Evolutionary conservation across 2,329 filamentous ascomycete species (phyloP), one percentile per base, ranked within the genome.

Genomic region (Fusarium tjaetaba): DNA sequence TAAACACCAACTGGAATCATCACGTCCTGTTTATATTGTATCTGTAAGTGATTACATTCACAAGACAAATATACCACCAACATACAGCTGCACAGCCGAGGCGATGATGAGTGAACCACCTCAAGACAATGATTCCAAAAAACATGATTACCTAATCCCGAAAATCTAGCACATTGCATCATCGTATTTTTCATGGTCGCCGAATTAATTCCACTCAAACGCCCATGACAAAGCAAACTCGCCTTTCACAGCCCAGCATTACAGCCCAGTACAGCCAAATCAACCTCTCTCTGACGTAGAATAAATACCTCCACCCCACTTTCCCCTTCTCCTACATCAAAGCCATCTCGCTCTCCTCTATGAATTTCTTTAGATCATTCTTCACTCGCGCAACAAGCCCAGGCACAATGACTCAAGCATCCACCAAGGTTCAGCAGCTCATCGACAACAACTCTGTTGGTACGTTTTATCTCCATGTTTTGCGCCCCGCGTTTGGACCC

Each of bases 401-500:
- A 77, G 87, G 89, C 85, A 89, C 85, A 79, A 97, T 97, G 93
- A 91, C 94, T 80, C 90, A 93, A 81, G 93, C 94, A 80, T 94
- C 93, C 85, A 88, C 89, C 73, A 97, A 97, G 85, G 94, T 93
- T 71, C 91, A 97, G 84, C 84, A 87, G 80, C 91, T 98, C 85
- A 97, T 98, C 83, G 90, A 96, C 84, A 91, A 95, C 81, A 96
- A 97, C 86, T 85, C 90, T 79, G 95, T 97, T 83, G 92, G 92
- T 94, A 87, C 62, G 91, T 81, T 61, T 26, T 18, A 4, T 57
- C 32, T 30, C n/a, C 34, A 11, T 52, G 15, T 11, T 18, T 30
- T 51, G 30, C 8, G 18, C 24, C 24, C 15, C 14, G 48, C 46
- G 22, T 10, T 52, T 41, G 18, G n/a, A 39, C 30, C 36, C 15